phyloP scores from a whole-genome alignment of 192 early-diverging fungal species.

The Gigaspora rosea region DNA sequence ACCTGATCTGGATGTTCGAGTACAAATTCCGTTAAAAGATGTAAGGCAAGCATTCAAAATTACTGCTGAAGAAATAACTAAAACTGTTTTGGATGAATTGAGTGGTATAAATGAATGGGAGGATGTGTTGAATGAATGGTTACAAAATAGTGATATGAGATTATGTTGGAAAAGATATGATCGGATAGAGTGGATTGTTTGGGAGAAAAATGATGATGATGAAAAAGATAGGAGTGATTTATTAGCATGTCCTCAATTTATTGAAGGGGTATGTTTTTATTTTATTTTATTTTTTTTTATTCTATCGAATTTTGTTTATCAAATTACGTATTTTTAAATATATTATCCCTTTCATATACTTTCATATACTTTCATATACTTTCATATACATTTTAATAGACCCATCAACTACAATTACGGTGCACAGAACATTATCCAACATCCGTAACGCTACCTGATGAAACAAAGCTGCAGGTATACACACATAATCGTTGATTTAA shows the following conservation, averaged over 20 bases:
- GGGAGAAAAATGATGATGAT: constrained; percentile 34
- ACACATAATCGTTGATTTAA: not conserved
- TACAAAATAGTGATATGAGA: constrained; percentile 37
- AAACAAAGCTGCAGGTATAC: constrained; percentile 16
- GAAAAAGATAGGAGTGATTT: constrained; percentile 36
- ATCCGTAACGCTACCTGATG: constrained; percentile 13
- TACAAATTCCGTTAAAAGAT: constrained; percentile 41
- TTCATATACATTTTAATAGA: constrained; percentile 25
- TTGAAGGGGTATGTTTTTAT: constrained; percentile 39
- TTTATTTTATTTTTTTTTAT: not conserved
- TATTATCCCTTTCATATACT: not conserved
- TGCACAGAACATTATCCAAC: constrained; percentile 44
- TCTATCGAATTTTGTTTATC: not conserved
- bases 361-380: too few relatives aligned
- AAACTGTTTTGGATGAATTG: constrained; percentile 33
- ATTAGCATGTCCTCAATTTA: constrained; percentile 42
- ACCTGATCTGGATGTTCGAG: constrained; percentile 45
- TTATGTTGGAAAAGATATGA: constrained; percentile 51
- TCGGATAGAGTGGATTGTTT: constrained; percentile 46
- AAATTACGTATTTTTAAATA: not conserved
- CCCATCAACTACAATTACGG: constrained; percentile 41
- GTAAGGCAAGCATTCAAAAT: constrained; percentile 21
- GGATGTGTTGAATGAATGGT: constrained; percentile 40
- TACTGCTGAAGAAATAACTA: constrained; percentile 32
- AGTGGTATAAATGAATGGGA: constrained; percentile 40